Percentiles rank a stretch among this genome's conserved stretches.
These are phyloP conservation scores for Thelephora ganbajun DNA, from an alignment of 768 basidiomycete species.

Conservation along the genomic window DNA sequence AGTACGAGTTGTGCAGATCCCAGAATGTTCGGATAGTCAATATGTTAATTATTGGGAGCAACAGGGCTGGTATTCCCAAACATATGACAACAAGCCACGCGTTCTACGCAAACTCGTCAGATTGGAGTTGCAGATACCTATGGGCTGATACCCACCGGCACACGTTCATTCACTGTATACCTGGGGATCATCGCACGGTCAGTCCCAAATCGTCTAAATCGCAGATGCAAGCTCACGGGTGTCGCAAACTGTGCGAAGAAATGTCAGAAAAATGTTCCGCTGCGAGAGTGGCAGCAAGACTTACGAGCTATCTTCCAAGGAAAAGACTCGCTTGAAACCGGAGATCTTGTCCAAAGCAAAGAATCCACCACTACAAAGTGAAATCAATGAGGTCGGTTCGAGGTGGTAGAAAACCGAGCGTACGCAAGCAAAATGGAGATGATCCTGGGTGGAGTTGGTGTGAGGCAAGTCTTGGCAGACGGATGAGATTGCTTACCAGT, in stretches of 20 bases:
- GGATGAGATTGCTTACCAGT: constrained; percentile 41
- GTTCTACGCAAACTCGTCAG: constrained; percentile 4
- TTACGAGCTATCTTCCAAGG: constrained; percentile 62
- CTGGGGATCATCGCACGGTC: constrained; percentile 19
- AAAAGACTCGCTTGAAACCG: constrained; percentile 70
- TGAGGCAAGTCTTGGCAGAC: not conserved
- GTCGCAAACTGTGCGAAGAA: constrained; percentile 17
- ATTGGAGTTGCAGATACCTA: constrained; percentile 1
- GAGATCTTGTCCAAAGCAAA: constrained; percentile 49
- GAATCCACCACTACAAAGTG: constrained; percentile 35
- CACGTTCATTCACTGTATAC: constrained; percentile 61
- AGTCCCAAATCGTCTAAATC: not conserved
- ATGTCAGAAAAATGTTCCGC: constrained; percentile 9
- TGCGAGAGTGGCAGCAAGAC: constrained; percentile 13
- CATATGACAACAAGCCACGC: constrained; percentile 23
- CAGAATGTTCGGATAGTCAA: constrained; percentile 72
- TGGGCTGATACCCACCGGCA: constrained; percentile 39
- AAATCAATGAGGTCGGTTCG: not conserved
- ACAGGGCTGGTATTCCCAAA: constrained; percentile 48
- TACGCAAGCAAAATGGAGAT: constrained; percentile 57
- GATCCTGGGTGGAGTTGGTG: constrained; percentile 29
- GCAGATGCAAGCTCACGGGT: constrained; percentile 20
- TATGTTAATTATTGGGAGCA: constrained; percentile 57
- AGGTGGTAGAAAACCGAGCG: constrained; percentile 11
- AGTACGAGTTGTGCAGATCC: constrained; percentile 68